phyloP scores from a whole-genome alignment of 1,284 basidiomycete genomes.

The Veloboletus limbatus region DNA sequence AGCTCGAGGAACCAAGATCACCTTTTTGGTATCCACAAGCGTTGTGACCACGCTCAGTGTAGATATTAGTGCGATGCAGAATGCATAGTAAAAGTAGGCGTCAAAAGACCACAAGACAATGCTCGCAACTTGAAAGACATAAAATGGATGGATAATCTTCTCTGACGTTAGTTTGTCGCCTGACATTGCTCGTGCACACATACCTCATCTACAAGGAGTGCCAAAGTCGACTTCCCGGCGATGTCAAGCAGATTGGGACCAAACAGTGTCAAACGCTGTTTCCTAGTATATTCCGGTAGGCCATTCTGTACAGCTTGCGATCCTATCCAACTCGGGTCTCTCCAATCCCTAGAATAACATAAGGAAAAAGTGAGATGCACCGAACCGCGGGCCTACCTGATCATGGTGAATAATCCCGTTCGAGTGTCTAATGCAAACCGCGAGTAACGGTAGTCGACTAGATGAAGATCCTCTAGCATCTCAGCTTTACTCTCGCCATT shows the following conservation, averaged over 20 bases:
- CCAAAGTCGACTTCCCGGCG: slow-evolving; percentile 79
- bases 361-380: not conserved
- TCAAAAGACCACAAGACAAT: slow-evolving; percentile 94
- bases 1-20: slow-evolving; percentile 29
- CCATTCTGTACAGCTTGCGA: slow-evolving; percentile 64
- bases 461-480: slow-evolving; percentile 50
- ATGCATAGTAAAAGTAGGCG: slow-evolving; percentile 96
- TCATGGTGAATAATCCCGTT: slow-evolving; percentile 80
- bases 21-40: slow-evolving; percentile 90
- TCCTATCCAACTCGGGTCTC: slow-evolving; percentile 78
- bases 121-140: slow-evolving; percentile 97
- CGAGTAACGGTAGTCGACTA: slow-evolving; percentile 85
- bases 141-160: slow-evolving; percentile 86
- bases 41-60: slow-evolving; percentile 84
- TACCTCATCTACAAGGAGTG: slow-evolving; percentile 90
- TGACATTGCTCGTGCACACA: slow-evolving; percentile 1
- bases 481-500: slow-evolving; percentile 34
- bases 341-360: slow-evolving; percentile 74
- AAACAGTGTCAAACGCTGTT: slow-evolving; percentile 76
- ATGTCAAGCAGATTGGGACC: slow-evolving; percentile 91
- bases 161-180: slow-evolving; percentile 14
- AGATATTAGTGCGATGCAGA: slow-evolving; percentile 95
- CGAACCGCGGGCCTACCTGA: slow-evolving; percentile 49
- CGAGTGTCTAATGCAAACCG: slow-evolving; percentile 87
- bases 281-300: slow-evolving; percentile 49